phyloP scores from a whole-genome alignment of 352 stramenopile genomes.

The Blastocystis sp. region DNA sequence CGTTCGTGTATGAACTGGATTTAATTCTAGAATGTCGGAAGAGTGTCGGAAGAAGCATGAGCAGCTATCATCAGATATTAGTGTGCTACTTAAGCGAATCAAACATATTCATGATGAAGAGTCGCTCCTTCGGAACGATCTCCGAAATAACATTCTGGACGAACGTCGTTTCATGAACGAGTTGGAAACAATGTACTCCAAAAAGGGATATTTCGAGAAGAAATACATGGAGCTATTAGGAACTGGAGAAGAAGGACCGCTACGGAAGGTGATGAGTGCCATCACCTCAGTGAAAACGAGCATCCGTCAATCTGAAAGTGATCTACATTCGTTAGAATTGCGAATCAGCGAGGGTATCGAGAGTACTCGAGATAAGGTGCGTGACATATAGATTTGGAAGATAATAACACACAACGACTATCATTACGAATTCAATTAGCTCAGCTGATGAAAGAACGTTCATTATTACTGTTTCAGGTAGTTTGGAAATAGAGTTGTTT shows the following conservation, averaged over 20 bases:
- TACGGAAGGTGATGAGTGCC: neutral
- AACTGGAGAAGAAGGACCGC: neutral
- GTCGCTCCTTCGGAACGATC: neutral
- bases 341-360: neutral
- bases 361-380: neutral
- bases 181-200: neutral
- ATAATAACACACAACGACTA: conserved; percentile 23
- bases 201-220: neutral
- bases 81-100: neutral
- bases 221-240: neutral
- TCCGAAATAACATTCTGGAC: conserved; percentile 19
- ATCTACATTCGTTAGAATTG: neutral
- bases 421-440: conserved; percentile 44
- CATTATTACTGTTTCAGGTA: neutral
- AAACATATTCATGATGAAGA: conserved; percentile 39
- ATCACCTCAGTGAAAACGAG: neutral
- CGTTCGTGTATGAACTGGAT: neutral
- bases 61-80: conserved; percentile 29
- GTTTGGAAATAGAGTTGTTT: conserved; percentile 7
- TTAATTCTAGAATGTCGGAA: neutral
- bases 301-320: neutral
- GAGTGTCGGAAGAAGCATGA: neutral
- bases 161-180: neutral
- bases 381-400: conserved; percentile 36
- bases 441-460: conserved; percentile 54